Evolutionary conservation across 768 basidiomycete genomes (phyloP).

Genomic region (Mycena metata): DNA sequence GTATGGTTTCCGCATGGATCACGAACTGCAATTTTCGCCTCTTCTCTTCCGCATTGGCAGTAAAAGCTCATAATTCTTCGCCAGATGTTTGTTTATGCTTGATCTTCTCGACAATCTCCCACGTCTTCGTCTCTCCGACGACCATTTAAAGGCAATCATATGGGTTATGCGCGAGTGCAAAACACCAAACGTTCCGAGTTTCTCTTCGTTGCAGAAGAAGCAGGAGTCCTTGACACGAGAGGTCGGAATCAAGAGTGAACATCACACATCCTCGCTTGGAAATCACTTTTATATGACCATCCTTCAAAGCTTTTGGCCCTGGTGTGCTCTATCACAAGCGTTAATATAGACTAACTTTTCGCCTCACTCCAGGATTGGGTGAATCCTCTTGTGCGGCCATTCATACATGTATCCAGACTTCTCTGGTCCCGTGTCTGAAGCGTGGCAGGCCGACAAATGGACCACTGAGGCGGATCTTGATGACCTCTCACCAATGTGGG

Average conservation of each 20-base stretch:
- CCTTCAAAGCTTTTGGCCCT: constrained; percentile 30
- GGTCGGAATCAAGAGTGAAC: constrained; percentile 29
- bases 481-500: constrained; percentile 35
- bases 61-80: not conserved
- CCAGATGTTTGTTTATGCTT: constrained; percentile 40
- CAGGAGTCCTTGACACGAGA: constrained; percentile 41
- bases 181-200: constrained; percentile 48
- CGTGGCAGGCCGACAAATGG: constrained; percentile 26
- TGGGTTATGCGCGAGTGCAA: constrained; percentile 50
- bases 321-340: not conserved
- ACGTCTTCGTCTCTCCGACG: constrained; percentile 48
- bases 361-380: constrained; percentile 41
- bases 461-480: constrained; percentile 19
- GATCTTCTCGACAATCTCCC: constrained; percentile 51
- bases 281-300: constrained; percentile 48
- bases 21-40: constrained; percentile 9
- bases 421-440: constrained; percentile 3
- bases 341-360: not conserved
- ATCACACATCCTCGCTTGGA: constrained; percentile 41
- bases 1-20: constrained; percentile 7
- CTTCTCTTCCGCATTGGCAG: not conserved
- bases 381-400: constrained; percentile 36
- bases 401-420: constrained; percentile 43
- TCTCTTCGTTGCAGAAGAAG: constrained; percentile 40
- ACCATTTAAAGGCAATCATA: constrained; percentile 47